Conservation (phyloP, 495 filamentous ascomycete genomes). For the Venustampulla echinocandica region DNA sequence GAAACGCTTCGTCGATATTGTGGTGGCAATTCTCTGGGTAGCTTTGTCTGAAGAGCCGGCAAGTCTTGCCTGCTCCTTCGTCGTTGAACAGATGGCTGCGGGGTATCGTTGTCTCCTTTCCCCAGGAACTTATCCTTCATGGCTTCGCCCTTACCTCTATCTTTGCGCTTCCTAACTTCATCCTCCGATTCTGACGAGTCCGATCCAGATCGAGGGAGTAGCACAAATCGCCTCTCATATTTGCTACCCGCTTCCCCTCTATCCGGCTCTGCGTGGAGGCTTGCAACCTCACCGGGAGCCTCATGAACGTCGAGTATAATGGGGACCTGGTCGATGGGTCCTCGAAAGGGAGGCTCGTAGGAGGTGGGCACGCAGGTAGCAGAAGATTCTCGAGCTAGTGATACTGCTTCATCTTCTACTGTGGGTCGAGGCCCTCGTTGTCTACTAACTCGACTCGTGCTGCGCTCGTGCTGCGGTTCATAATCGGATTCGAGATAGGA, state of each 20-base stretch:
- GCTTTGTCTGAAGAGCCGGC: constrained; percentile 21
- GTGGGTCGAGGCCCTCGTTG: constrained; percentile 14
- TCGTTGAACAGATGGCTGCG: constrained; percentile 10
- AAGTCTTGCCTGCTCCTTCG: constrained; percentile 22
- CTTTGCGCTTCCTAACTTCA: constrained; percentile 4
- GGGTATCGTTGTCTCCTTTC: constrained; percentile 5
- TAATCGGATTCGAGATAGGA: constrained; percentile 3
- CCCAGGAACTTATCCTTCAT: background rate
- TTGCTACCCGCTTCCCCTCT: constrained; percentile 13
- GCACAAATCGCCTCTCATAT: constrained; percentile 18
- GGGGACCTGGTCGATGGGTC: constrained; percentile 22
- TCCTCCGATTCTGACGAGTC: constrained; percentile 7
- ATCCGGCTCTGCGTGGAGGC: constrained; percentile 13
- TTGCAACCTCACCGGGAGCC: constrained; percentile 14
- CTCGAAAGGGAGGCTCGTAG: constrained; percentile 23
- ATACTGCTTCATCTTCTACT: constrained; percentile 22
- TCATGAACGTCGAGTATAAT: constrained; percentile 22
- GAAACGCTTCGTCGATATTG: constrained; percentile 20
- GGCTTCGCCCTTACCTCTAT: background rate
- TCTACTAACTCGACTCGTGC: constrained; percentile 7
- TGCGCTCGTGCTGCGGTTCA: constrained; percentile 6
- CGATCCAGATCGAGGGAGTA: constrained; percentile 13
- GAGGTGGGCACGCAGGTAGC: background rate
- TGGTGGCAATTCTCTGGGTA: constrained; percentile 19
- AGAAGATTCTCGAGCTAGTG: constrained; percentile 17